A percentile compares a stretch with the other conserved stretches of the same genome.
These are phyloP conservation scores for Phytophthora hybrid DNA, from an alignment of 352 stramenopile species.

Conservation along the genomic window DNA sequence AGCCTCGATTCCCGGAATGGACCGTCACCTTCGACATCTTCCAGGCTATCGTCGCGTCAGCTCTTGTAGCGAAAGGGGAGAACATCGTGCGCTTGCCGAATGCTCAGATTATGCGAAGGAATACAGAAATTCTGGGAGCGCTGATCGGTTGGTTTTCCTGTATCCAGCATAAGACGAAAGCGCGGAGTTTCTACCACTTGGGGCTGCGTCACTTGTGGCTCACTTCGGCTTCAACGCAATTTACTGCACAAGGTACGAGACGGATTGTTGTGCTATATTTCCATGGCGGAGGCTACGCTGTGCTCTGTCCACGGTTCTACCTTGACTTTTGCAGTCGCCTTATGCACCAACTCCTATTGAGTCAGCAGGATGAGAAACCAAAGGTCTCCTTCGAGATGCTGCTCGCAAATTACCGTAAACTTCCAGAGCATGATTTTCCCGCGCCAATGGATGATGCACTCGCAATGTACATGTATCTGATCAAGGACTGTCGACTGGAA, in stretches of 20 bases:
- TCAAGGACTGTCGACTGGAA: conserved; percentile 22
- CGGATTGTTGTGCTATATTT: conserved; percentile 25
- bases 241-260: not conserved
- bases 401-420: conserved; percentile 46
- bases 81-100: not conserved
- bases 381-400: conserved; percentile 26
- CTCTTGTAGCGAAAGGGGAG: not conserved
- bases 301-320: conserved; percentile 36
- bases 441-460: conserved; percentile 30
- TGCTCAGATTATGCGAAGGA: not conserved
- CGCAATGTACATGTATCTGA: conserved; percentile 35
- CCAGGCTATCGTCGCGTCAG: not conserved
- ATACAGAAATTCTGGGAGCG: not conserved
- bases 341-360: not conserved
- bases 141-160: not conserved
- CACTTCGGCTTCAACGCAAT: not conserved
- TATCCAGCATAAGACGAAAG: not conserved
- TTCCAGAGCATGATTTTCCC: conserved; percentile 37
- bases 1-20: not conserved
- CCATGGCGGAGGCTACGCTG: conserved; percentile 49
- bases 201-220: not conserved
- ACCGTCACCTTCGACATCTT: not conserved
- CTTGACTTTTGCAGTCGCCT: conserved; percentile 18
- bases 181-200: not conserved
- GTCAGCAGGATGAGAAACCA: not conserved